A percentile compares a stretch with the other conserved stretches of the same genome.
Evolutionary conservation across 305 asterid genomes (phyloP).

Genomic region (Fraxinus latifolia): DNA sequence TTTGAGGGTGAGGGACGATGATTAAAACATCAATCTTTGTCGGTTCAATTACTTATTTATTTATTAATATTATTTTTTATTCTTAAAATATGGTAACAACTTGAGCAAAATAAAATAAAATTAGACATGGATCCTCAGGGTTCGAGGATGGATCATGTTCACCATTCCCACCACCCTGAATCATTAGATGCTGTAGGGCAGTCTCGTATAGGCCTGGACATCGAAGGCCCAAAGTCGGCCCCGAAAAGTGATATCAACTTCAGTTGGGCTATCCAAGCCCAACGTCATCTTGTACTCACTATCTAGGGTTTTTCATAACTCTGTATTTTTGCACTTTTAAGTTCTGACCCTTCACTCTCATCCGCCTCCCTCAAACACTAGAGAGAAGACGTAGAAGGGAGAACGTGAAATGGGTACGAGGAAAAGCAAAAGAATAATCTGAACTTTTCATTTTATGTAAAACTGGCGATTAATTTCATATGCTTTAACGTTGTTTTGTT

Average conservation of each 20-base stretch:
- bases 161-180: too few relatives aligned
- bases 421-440: background rate
- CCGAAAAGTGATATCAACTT: background rate
- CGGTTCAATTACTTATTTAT: background rate
- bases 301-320: background rate
- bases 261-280: background rate
- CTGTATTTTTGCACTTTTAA: background rate
- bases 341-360: background rate
- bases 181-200: background rate
- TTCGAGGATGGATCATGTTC: background rate
- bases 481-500: background rate
- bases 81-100: background rate
- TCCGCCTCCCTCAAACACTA: background rate
- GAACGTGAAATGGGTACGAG: slow-evolving; percentile 29
- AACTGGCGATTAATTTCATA: background rate
- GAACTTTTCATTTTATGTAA: background rate
- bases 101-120: background rate
- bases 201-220: background rate
- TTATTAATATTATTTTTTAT: too few relatives aligned
- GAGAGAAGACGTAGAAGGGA: background rate
- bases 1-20: background rate
- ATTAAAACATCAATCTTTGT: background rate
- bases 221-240: background rate
- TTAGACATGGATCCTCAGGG: background rate
- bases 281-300: background rate